Conservation (phyloP, 2,329 filamentous ascomycete genomes). For the Fusarium incarnatum region DNA sequence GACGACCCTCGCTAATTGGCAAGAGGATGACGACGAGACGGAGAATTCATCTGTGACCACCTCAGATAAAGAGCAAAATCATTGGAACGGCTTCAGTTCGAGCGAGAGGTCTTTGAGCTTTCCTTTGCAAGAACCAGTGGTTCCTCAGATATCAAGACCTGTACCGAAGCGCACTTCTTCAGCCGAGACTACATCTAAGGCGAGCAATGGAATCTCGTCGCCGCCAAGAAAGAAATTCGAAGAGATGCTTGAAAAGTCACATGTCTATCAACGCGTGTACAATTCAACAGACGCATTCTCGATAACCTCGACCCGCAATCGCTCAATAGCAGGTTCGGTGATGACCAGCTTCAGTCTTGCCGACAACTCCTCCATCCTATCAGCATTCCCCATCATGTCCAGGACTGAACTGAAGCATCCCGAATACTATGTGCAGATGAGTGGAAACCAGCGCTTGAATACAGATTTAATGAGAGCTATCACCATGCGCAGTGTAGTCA, state of each 20-base stretch:
- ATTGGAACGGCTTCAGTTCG: background rate
- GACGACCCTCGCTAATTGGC: background rate
- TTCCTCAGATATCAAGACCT: background rate
- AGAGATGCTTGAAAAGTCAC: background rate
- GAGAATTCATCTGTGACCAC: slow-evolving; percentile 5
- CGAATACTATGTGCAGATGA: slow-evolving; percentile 18
- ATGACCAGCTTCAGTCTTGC: slow-evolving; percentile 26
- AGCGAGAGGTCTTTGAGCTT: slow-evolving; percentile 19
- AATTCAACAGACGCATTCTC: slow-evolving; percentile 17
- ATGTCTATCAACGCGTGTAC: slow-evolving; percentile 17
- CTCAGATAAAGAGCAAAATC: background rate
- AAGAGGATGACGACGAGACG: slow-evolving; percentile 1
- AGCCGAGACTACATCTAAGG: background rate
- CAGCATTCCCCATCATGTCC: slow-evolving; percentile 24
- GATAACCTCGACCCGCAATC: background rate
- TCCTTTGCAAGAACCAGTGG: background rate
- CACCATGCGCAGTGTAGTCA: slow-evolving; percentile 10
- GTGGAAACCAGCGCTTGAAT: slow-evolving; percentile 2
- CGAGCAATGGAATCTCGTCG: background rate
- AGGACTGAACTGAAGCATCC: slow-evolving; percentile 18
- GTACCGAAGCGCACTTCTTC: slow-evolving; percentile 8
- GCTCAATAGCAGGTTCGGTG: slow-evolving; percentile 3
- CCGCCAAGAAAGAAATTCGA: slow-evolving; percentile 2
- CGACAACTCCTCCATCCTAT: slow-evolving; percentile 17
- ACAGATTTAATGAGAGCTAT: slow-evolving; percentile 22